These are phyloP conservation scores for Alternaria triticimaculans DNA, from an alignment of 2,329 filamentous ascomycete species.

Conservation along the genomic window DNA sequence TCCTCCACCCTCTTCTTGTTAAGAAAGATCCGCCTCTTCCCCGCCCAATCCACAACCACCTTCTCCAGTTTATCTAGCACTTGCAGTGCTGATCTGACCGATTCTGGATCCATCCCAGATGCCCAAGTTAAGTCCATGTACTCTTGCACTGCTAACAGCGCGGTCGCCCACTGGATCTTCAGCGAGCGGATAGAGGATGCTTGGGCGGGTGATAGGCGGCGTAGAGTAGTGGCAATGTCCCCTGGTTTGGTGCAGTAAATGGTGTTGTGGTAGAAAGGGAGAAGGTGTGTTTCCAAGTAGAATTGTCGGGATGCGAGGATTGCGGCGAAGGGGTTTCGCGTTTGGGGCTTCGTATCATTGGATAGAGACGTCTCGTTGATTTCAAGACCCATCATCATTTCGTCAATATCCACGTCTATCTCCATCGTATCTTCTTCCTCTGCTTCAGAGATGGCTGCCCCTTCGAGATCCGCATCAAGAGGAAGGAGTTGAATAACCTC, in stretches of 20 bases:
- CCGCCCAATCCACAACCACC: neutral
- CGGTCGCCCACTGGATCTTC: neutral
- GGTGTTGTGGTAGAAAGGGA: neutral
- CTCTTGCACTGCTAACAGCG: neutral
- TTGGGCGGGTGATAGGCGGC: neutral
- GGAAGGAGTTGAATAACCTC: neutral
- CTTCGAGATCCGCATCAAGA: neutral
- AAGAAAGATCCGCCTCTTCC: neutral
- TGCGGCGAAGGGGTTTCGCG: neutral
- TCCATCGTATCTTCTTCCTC: neutral
- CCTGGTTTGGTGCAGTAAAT: neutral
- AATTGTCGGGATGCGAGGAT: neutral
- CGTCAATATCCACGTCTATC: neutral
- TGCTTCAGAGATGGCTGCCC: neutral
- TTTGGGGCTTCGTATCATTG: neutral
- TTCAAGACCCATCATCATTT: neutral
- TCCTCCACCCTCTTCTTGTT: neutral
- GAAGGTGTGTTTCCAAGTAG: neutral
- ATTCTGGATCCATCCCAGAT: neutral
- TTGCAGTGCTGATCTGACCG: neutral
- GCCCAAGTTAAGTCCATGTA: neutral
- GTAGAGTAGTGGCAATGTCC: neutral
- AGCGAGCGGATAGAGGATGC: neutral
- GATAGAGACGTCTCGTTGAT: neutral
- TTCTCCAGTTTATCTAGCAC: neutral